Evolutionary conservation across 2,329 filamentous ascomycete genomes (phyloP).

Genomic region (Hypoxylon sp.): DNA sequence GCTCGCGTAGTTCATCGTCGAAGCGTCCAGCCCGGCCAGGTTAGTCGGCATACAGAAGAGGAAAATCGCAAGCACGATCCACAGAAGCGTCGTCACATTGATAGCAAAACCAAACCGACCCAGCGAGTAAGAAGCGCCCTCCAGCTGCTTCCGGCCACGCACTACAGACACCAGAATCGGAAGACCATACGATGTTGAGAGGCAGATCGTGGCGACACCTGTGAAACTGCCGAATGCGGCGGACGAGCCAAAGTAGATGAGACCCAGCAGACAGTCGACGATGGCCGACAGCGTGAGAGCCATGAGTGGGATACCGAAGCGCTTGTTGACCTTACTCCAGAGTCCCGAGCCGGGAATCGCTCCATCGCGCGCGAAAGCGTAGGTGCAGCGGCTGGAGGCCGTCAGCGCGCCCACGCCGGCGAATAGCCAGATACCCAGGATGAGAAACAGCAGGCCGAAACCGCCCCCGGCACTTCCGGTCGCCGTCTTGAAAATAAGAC

Average conservation of each 20-base stretch:
- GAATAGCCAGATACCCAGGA: conserved; percentile 82
- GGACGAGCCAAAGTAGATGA: conserved; percentile 82
- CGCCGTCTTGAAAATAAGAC: conserved; percentile 78
- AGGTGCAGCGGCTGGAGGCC: conserved; percentile 78
- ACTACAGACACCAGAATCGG: conserved; percentile 79
- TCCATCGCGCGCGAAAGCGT: conserved; percentile 80
- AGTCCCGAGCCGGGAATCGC: conserved; percentile 76
- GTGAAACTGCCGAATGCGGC: conserved; percentile 85
- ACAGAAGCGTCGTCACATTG: conserved; percentile 75
- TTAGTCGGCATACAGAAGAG: conserved; percentile 81
- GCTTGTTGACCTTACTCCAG: conserved; percentile 74
- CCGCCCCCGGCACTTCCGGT: conserved; percentile 79
- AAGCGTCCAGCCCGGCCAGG: conserved; percentile 64
- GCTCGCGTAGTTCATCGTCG: conserved; percentile 74
- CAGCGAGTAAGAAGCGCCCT: conserved; percentile 74
- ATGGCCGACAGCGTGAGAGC: conserved; percentile 75
- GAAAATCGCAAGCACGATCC: conserved; percentile 77
- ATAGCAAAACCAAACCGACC: conserved; percentile 76
- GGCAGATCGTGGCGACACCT: conserved; percentile 81
- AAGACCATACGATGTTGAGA: conserved; percentile 79
- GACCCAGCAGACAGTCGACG: conserved; percentile 77
- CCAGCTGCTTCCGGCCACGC: conserved; percentile 73
- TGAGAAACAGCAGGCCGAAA: conserved; percentile 79
- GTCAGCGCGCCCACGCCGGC: conserved; percentile 81
- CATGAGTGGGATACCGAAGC: conserved; percentile 76